Evolutionary conservation across 495 filamentous ascomycete species (phyloP), one percentile per base, ranked within the genome.

Genomic region (Penicillium odoratum): DNA sequence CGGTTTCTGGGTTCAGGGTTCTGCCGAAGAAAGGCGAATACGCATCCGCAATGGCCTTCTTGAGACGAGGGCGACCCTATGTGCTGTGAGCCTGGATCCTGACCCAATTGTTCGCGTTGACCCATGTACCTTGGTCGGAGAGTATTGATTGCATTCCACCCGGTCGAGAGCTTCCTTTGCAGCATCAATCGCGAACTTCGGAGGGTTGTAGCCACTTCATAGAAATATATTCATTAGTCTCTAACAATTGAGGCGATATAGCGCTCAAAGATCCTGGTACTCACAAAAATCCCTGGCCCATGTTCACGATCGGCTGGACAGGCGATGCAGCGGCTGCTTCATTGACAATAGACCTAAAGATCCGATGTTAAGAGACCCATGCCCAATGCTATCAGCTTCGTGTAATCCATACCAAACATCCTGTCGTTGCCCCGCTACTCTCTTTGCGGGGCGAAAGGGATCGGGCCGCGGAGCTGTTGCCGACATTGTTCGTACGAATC

Each of bases 91-190:
- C 25, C 65, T 30, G 5, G 21, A 29, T 34, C 10, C 10, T 9
- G 28, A 43, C 16, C 21, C 13, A 21, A 46, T 42, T 13, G 10
- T 54, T 51, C 59, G 4, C n/a, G 7, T 13, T 38, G 15, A 13
- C 38, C 38, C 16, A 13, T 48, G 43, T 71, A 85, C 84, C 83
- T 89, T 92, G 1, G 94, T 98, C 4, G 94, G 94, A 13, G 92
- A 91, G 75, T 98, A 98, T 76, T 98, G 94, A 70, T 98, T 98
- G 80, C 93, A 97, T 51, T 98, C 94, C 6, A 98, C 94, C n/a
- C 84, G 81, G 68, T 97, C 86, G 25, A 98, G 80, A 38, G 92
- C 92, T 18, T 85, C 78, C 71, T 95, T 97, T 48, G 94, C 94
- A 26, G 94, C 94, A 62, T 96, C 83, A 53, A 96, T 77, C 51